Evolutionary conservation across 306 rosid genomes (phyloP).

Genomic region (Macrotyloma uniflorum): DNA sequence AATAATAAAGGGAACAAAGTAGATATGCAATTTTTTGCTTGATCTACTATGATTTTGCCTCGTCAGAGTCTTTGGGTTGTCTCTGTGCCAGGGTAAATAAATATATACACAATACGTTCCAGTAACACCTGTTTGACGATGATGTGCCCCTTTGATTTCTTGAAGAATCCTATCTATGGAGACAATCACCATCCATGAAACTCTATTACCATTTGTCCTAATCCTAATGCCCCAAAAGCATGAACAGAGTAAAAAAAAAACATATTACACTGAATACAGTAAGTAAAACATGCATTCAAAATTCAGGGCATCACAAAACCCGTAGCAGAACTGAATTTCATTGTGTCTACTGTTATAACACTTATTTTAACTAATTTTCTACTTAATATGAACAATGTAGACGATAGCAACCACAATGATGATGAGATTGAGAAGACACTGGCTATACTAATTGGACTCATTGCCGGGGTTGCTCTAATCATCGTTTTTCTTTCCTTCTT

Average conservation of each 20-base stretch:
- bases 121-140: constrained; percentile 25
- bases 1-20: neutral
- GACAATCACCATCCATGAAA: constrained; percentile 4
- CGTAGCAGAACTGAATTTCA: constrained; percentile 22
- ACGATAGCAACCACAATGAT: constrained; percentile 40
- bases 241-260: neutral
- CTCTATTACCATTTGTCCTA: constrained; percentile 1
- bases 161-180: constrained; percentile 46
- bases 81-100: neutral
- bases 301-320: neutral
- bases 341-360: neutral
- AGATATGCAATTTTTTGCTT: neutral
- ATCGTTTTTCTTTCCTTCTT: constrained; percentile 66
- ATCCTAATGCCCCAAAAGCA: constrained; percentile 9
- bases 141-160: constrained; percentile 39
- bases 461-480: constrained; percentile 74
- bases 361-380: constrained; percentile 4
- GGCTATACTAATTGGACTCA: constrained; percentile 76
- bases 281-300: neutral
- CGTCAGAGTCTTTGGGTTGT: neutral
- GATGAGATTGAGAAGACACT: constrained; percentile 72
- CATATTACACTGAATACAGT: neutral
- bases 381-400: constrained; percentile 27
- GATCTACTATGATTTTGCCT: neutral
- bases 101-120: constrained; percentile 10